phyloP scores from a whole-genome alignment of 371 early-diverging fungal genomes.

The Paraphysoderma sedebokerense region DNA sequence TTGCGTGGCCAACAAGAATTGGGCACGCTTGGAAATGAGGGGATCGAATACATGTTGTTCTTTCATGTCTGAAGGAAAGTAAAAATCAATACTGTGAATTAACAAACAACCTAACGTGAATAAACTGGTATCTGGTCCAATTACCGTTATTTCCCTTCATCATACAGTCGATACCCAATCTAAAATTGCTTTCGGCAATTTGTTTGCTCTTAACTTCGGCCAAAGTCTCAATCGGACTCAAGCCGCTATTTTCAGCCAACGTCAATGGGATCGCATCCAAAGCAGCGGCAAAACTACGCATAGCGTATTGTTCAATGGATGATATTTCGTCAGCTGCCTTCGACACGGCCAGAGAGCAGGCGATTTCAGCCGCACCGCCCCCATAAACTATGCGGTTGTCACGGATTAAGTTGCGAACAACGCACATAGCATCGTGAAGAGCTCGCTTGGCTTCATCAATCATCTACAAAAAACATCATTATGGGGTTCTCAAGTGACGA shows the following conservation, averaged over 20 bases:
- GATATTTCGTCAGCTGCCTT: conserved; percentile 82
- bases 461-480: conserved; percentile 34
- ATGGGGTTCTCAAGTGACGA: background rate
- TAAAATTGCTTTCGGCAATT: conserved; percentile 58
- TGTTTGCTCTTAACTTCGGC: conserved; percentile 89
- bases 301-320: conserved; percentile 92
- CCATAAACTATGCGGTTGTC: conserved; percentile 99
- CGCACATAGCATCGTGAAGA: conserved; percentile 98
- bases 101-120: background rate
- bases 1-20: conserved; percentile 95
- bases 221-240: conserved; percentile 89
- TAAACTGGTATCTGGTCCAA: background rate
- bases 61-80: conserved; percentile 64
- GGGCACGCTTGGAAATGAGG: conserved; percentile 96
- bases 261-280: conserved; percentile 94
- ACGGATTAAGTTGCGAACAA: conserved; percentile 92
- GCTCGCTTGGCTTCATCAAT: conserved; percentile 99
- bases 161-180: conserved; percentile 95
- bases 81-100: background rate
- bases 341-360: conserved; percentile 81
- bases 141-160: conserved; percentile 65
- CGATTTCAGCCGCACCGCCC: conserved; percentile 97
- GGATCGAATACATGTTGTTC: conserved; percentile 96
- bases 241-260: conserved; percentile 95
- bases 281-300: conserved; percentile 94